These are phyloP conservation scores for Evernia prunastri DNA, from an alignment of 495 filamentous ascomycete genomes.

Conservation along the genomic window DNA sequence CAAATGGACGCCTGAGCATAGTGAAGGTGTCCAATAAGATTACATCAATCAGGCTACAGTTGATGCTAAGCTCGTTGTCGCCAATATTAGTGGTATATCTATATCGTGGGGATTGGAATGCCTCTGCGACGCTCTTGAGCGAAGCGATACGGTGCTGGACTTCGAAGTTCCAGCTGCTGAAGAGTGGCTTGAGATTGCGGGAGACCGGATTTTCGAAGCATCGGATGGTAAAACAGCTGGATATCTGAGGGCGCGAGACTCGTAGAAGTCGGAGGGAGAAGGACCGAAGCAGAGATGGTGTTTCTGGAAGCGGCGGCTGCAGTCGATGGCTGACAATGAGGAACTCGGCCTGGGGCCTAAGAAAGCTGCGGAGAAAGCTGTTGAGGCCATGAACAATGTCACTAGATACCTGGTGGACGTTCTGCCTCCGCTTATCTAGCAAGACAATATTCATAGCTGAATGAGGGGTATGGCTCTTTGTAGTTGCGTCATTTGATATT, in stretches of 20 bases:
- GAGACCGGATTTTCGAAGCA: neutral
- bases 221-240: neutral
- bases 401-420: neutral
- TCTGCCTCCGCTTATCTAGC: neutral
- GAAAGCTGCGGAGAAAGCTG: neutral
- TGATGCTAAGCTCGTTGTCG: neutral
- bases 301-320: neutral
- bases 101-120: neutral
- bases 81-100: neutral
- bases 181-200: neutral
- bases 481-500: too few relatives aligned
- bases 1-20: neutral
- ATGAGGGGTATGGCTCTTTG: too few relatives aligned
- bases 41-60: neutral
- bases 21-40: neutral
- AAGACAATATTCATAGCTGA: neutral
- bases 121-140: neutral
- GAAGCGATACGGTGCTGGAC: neutral
- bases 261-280: neutral
- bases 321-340: neutral
- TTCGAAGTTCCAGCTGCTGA: neutral
- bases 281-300: neutral
- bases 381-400: neutral
- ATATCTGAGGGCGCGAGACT: neutral
- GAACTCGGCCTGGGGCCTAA: neutral